Conservation (phyloP, 208 protist genomes). For the Tritrichomonas musculus region DNA sequence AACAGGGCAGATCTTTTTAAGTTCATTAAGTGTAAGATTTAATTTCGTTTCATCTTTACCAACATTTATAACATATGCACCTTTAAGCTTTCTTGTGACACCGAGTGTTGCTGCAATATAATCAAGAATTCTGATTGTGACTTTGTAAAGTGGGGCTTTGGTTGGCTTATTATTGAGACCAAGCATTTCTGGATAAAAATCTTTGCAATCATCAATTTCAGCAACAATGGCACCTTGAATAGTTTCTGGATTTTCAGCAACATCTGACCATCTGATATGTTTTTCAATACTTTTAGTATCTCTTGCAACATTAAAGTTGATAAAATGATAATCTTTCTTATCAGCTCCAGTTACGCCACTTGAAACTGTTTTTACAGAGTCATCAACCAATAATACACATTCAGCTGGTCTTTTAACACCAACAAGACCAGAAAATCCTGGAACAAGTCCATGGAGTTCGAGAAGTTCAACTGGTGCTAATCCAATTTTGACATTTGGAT, state of each 20-base stretch:
- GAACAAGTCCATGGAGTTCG: background rate
- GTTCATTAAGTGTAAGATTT: background rate
- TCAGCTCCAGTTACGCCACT: background rate
- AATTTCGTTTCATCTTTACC: background rate
- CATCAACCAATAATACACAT: background rate
- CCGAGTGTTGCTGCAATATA: background rate
- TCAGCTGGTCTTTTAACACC: background rate
- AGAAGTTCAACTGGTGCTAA: background rate
- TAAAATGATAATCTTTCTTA: background rate
- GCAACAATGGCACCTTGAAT: background rate
- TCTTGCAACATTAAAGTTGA: constrained; percentile 3
- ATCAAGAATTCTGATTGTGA: background rate
- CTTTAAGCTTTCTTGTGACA: background rate
- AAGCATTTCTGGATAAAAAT: background rate
- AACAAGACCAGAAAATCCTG: background rate
- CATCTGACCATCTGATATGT: background rate
- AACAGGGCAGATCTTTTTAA: background rate
- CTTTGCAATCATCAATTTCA: background rate
- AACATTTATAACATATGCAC: background rate
- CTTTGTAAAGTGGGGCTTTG: background rate
- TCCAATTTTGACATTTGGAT: background rate
- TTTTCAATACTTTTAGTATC: constrained; percentile 2
- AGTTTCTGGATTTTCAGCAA: background rate
- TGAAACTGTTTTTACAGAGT: background rate
- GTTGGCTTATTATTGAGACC: background rate